A percentile compares a stretch with the other conserved stretches of the same genome.
Conservation (phyloP, 129 eudicot species). For the Deinandra increscens region DNA sequence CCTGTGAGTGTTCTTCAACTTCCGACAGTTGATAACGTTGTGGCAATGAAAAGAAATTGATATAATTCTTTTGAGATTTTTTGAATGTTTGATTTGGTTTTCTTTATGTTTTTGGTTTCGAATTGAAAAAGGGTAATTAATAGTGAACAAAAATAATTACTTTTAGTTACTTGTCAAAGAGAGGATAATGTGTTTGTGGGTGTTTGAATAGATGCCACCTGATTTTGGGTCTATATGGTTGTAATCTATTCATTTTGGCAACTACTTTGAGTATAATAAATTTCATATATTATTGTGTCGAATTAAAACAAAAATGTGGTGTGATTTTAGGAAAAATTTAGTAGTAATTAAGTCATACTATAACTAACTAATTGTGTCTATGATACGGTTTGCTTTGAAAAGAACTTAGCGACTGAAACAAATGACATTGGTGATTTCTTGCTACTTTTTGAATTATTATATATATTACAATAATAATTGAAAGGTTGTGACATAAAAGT, state of each 20-base stretch:
- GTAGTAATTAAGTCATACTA: no score
- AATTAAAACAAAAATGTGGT: no score
- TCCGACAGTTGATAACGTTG: conserved; percentile 9
- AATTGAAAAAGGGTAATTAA: background rate
- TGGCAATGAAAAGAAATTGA: conserved; percentile 11
- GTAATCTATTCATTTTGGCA: background rate
- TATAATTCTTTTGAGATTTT: background rate
- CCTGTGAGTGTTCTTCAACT: conserved; percentile 52
- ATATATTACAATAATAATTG: no score
- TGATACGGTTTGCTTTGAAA: no score
- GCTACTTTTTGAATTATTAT: no score
- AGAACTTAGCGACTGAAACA: no score
- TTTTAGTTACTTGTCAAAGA: background rate
- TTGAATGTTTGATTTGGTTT: background rate
- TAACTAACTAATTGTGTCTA: no score
- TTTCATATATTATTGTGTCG: background rate
- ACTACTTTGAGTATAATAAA: background rate
- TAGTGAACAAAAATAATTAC: background rate
- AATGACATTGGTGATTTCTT: no score
- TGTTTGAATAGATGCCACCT: background rate
- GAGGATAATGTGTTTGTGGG: background rate
- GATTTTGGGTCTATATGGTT: background rate
- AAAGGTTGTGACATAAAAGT: no score
- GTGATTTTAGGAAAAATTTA: no score
- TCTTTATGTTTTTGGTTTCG: no score